A percentile compares a stretch with the other conserved stretches of the same genome.
phyloP scores from a whole-genome alignment of 257 asterid species.

The Nicotiana sylvestris region DNA sequence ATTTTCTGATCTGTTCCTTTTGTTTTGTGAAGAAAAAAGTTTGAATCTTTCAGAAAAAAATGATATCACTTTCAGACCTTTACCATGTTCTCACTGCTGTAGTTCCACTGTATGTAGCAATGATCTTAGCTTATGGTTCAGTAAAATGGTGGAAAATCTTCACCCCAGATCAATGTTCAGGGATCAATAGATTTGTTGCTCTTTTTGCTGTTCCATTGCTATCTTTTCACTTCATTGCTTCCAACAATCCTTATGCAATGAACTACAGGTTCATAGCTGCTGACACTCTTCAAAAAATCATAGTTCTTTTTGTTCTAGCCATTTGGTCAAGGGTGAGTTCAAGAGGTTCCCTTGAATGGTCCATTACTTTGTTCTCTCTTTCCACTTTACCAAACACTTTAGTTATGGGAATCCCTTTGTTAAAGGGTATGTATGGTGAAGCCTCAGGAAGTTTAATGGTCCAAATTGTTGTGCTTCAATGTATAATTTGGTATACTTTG shows the following conservation, averaged over 20 bases:
- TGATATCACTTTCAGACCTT: conserved; percentile 37
- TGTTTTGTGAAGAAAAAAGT: not conserved
- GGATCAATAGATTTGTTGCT: conserved; percentile 53
- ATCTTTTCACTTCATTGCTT: conserved; percentile 44
- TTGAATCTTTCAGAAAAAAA: conserved; percentile 2
- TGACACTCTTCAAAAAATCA: conserved; percentile 40
- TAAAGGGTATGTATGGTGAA: conserved; percentile 49
- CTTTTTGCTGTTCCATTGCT: conserved; percentile 48
- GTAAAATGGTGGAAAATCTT: conserved; percentile 54
- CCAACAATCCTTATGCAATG: conserved; percentile 48
- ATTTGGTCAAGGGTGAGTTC: conserved; percentile 41
- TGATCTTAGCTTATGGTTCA: conserved; percentile 48
- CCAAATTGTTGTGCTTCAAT: conserved; percentile 46
- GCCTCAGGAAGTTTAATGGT: conserved; percentile 47
- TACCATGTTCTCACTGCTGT: conserved; percentile 53
- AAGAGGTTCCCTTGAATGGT: conserved; percentile 46
- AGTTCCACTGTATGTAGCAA: conserved; percentile 46
- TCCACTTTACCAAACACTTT: conserved; percentile 45
- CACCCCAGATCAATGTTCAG: conserved; percentile 45
- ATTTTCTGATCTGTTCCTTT: not conserved
- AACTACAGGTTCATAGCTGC: conserved; percentile 52
- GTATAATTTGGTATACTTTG: conserved; percentile 50
- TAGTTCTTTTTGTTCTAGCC: conserved; percentile 31
- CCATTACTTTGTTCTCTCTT: conserved; percentile 43
- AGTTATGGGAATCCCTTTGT: conserved; percentile 50